Evolutionary conservation across 495 filamentous ascomycete genomes (phyloP), one percentile per base, ranked within the genome.

Genomic region (Hypoxylon fragiforme): DNA sequence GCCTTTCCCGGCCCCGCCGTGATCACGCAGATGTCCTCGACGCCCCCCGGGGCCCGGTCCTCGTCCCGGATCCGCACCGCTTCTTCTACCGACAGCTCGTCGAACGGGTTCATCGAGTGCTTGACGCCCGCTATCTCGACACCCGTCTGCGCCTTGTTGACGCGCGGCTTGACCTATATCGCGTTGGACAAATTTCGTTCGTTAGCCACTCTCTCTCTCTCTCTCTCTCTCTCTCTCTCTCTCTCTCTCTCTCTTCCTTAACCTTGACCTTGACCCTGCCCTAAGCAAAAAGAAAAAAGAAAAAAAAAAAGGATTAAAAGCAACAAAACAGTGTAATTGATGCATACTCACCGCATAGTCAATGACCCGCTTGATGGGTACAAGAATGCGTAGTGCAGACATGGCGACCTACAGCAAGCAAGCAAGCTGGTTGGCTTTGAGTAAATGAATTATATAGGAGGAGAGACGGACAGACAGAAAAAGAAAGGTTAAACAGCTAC

Each of bases 71-170:
- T 85, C 13, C 89, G 90, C 50, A 96, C 85, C 57, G 91, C 89
- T 76, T 96, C 94, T 75, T 98, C 94, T 74, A 98, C 82, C 47
- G 90, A 91, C 70, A 98, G 89, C 74, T 97, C 94, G 76, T 98
- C 94, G 78, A 98, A 98, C 41, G 94, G 94, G 82, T 98, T 98
- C 81, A 97, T 90, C 71, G 83, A 88, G 81, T 97, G 94, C 74
- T 97, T 98, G 62, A 97, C 91, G 61, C 87, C 88, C 38, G 81
- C 74, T 37, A 89, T 96, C 75, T 95, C 91, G 74, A 98, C 85
- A 68, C 85, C 95, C 32, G 94, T 97, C 71, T 90, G 86, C 67
- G 94, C 74, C 71, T 94, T 92, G 84, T 97, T 97, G 80, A 97
- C 90, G 60, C 94, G 89, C 48, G 94, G 94, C 80, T 96, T 97